Base-by-base conservation (phyloP, 768 basidiomycete genomes). In the Rhizopogon roseolus region DNA sequence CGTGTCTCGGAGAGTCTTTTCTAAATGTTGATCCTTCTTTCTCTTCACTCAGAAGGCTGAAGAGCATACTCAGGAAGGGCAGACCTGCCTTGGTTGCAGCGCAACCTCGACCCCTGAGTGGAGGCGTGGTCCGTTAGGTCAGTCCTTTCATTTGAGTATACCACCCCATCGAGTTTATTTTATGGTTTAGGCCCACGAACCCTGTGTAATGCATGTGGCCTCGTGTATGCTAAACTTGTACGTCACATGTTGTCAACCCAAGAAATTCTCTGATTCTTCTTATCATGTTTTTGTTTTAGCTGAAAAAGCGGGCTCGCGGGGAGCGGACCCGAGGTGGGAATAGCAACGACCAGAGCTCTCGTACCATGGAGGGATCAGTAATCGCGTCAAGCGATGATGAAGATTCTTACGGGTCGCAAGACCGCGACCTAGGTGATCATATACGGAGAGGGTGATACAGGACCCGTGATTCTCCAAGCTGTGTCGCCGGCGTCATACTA, bases 51-150 rank as follows among this genome's bases (percentile, higher is more conserved):
- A 70, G 71, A 73, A 64, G 56, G 60, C 64, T 22, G 81, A 81
- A 11, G 75, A 72, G 49, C 72, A 72, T 51, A 70, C 68, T 53
- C 73, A 74, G 56, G 85, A 86, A 53, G 81, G 81, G 14, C 90
- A 91, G 66, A 86, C 79, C 25, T 93, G 90, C 70, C 75, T 90
- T 32, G 90, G 89, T 32, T 93, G 90, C 71, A 79, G 73, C 61
- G 90, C 89, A 57, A 93, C 90, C 14, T 85, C 88, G 53, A 93
- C 90, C 58, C 90, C 90, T 6, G 90, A 93, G 73, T 93, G 90
- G 90, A 76, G 90, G 52, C 74, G 90, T 57, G 90, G 90, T 1
- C 90, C 90, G 13, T 69, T 92, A 73, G 90, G 89, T 90, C 64
- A 67, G 75, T 70, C 36, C 19, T 54, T 57, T 63, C 56, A 16